A percentile compares a stretch with the other conserved stretches of the same genome.
These are phyloP conservation scores for Rauvolfia tetraphylla DNA, from an alignment of 257 asterid species.

Conservation along the genomic window DNA sequence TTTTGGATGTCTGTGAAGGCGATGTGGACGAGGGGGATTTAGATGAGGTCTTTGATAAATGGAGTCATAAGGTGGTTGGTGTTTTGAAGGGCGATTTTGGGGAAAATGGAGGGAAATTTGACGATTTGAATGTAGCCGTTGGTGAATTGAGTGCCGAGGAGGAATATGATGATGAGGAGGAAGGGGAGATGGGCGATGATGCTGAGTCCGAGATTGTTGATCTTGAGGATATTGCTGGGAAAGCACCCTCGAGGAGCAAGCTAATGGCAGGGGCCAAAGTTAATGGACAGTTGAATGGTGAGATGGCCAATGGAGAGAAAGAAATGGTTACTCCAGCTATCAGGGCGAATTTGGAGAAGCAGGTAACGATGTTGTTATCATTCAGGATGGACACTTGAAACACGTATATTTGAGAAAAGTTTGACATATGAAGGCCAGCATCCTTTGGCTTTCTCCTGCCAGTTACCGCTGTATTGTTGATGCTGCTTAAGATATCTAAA, in stretches of 20 bases:
- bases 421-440: background rate
- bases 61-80: conserved; percentile 60
- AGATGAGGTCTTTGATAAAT: conserved; percentile 67
- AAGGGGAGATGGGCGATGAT: conserved; percentile 31
- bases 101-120: conserved; percentile 26
- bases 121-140: conserved; percentile 36
- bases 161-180: conserved; percentile 39
- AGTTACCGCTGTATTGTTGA: background rate
- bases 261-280: conserved; percentile 35
- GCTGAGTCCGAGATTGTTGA: conserved; percentile 59
- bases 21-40: conserved; percentile 69
- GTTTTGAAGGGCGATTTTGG: conserved; percentile 45
- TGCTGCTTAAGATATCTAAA: background rate
- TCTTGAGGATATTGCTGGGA: conserved; percentile 96
- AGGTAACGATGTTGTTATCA: conserved; percentile 41
- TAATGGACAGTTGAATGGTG: conserved; percentile 63
- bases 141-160: conserved; percentile 52
- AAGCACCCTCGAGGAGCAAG: conserved; percentile 69
- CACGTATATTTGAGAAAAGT: background rate
- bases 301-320: conserved; percentile 54
- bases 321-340: conserved; percentile 93
- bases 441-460: background rate
- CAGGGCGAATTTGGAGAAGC: conserved; percentile 82
- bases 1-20: conserved; percentile 64
- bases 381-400: background rate